Evolutionary conservation across 306 rosid genomes (phyloP).

Genomic region (Vigna trinervia): DNA sequence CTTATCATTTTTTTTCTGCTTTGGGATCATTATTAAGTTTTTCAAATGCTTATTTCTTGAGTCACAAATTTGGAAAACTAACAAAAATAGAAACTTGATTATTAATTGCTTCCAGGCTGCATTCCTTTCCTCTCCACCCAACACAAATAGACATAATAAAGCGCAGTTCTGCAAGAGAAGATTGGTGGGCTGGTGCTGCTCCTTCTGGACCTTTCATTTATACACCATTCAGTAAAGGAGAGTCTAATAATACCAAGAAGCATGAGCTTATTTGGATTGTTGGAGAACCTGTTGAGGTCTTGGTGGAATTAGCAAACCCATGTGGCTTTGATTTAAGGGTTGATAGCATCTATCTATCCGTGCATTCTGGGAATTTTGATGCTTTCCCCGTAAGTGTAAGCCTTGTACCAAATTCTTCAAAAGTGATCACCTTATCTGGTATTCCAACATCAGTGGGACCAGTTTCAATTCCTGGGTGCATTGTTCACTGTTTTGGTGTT

Average conservation of each 20-base stretch:
- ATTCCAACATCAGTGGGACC: slow-evolving; percentile 88
- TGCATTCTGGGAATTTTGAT: slow-evolving; percentile 90
- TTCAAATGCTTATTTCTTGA: slow-evolving; percentile 29
- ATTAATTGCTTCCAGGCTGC: slow-evolving; percentile 65
- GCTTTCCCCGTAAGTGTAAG: slow-evolving; percentile 85
- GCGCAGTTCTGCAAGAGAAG: slow-evolving; percentile 88
- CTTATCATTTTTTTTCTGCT: slow-evolving; percentile 1
- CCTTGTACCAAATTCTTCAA: slow-evolving; percentile 92
- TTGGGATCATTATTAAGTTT: slow-evolving; percentile 25
- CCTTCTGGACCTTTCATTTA: slow-evolving; percentile 97
- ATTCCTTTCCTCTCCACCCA: slow-evolving; percentile 87
- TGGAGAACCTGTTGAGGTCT: slow-evolving; percentile 92
- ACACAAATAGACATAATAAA: slow-evolving; percentile 89
- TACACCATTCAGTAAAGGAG: slow-evolving; percentile 98
- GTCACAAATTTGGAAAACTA: slow-evolving; percentile 33
- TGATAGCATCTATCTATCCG: slow-evolving; percentile 93
- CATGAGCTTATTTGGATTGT: slow-evolving; percentile 88
- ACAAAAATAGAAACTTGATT: slow-evolving; percentile 31
- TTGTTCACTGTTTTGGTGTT: slow-evolving; percentile 95
- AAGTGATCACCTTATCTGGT: slow-evolving; percentile 89
- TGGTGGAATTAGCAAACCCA: slow-evolving; percentile 97
- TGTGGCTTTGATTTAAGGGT: slow-evolving; percentile 96
- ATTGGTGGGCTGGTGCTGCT: slow-evolving; percentile 98
- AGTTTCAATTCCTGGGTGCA: slow-evolving; percentile 89
- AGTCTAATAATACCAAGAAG: slow-evolving; percentile 69